phyloP scores from a whole-genome alignment of 768 basidiomycete species.

The Nevesoporus exiguus region DNA sequence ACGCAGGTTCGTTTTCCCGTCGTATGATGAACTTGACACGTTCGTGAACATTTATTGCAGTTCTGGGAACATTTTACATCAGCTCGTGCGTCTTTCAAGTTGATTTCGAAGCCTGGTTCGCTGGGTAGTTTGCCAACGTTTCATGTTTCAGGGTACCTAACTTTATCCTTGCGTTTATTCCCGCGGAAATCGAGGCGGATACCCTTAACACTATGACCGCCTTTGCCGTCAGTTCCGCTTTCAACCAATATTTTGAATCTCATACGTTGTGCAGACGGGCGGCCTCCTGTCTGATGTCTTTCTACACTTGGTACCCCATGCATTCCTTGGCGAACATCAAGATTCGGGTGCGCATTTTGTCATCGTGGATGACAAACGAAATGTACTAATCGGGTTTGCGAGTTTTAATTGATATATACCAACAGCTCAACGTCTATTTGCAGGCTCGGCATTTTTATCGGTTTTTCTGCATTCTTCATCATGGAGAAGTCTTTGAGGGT shows the following conservation, averaged over 20 bases:
- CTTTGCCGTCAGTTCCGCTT: conserved; percentile 62
- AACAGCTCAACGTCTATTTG: conserved; percentile 8
- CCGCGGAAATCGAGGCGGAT: conserved; percentile 77
- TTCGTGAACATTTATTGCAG: conserved; percentile 32
- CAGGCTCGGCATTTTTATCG: conserved; percentile 78
- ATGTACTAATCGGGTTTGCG: conserved; percentile 81
- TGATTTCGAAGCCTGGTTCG: conserved; percentile 16
- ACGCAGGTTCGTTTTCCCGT: conserved; percentile 48
- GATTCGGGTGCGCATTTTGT: conserved; percentile 70
- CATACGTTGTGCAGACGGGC: conserved; percentile 56
- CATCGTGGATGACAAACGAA: conserved; percentile 87
- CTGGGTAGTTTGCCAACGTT: conserved; percentile 22
- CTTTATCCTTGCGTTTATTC: conserved; percentile 92
- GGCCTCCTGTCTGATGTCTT: conserved; percentile 92
- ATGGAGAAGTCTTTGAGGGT: conserved; percentile 92
- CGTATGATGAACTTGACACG: conserved; percentile 10
- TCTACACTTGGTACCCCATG: conserved; percentile 86
- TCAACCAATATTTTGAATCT: conserved; percentile 12
- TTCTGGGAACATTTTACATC: conserved; percentile 93
- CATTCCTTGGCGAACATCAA: conserved; percentile 86
- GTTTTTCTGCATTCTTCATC: conserved; percentile 88
- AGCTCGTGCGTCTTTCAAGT: conserved; percentile 68
- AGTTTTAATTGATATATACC: conserved; percentile 1
- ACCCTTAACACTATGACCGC: conserved; percentile 94
- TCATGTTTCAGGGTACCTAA: conserved; percentile 71